These are phyloP conservation scores for Yamadazyma olivae DNA, from an alignment of 805 yeast genomes.

Conservation along the genomic window DNA sequence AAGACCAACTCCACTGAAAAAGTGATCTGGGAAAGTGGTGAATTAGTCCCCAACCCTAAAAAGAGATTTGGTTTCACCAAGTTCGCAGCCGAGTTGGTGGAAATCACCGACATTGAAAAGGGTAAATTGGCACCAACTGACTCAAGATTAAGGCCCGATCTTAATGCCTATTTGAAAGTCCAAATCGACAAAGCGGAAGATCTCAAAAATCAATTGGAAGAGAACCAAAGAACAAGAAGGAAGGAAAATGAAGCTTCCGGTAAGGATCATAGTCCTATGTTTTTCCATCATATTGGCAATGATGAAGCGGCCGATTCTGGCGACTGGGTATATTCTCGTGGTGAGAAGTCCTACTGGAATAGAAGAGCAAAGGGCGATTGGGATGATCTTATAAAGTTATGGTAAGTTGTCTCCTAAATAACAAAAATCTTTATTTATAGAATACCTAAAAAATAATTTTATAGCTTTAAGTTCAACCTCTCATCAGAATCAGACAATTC, in stretches of 20 bases:
- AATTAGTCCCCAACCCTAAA: conserved; percentile 53
- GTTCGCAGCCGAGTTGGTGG: conserved; percentile 79
- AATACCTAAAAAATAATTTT: neutral
- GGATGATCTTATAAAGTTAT: conserved; percentile 51
- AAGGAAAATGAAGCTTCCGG: conserved; percentile 48
- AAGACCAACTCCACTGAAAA: conserved; percentile 39
- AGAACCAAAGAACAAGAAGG: conserved; percentile 76
- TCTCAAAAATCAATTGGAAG: conserved; percentile 68
- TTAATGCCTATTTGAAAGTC: conserved; percentile 67
- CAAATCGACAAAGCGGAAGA: conserved; percentile 68
- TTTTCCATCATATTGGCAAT: conserved; percentile 50
- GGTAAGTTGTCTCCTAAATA: conserved; percentile 39
- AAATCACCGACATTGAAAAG: conserved; percentile 68
- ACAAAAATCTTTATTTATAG: neutral
- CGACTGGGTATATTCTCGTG: conserved; percentile 56
- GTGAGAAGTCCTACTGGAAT: conserved; percentile 73
- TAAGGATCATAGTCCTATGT: conserved; percentile 52
- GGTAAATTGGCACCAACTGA: conserved; percentile 77
- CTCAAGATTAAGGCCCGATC: conserved; percentile 87
- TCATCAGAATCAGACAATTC: conserved; percentile 35
- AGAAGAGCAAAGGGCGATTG: conserved; percentile 64
- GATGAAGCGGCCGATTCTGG: conserved; percentile 32
- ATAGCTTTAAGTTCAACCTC: conserved; percentile 31
- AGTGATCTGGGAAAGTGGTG: conserved; percentile 69
- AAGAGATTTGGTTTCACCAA: conserved; percentile 82